Base-by-base conservation (phyloP, 163 green algal genomes). In the Smithsoniella earleae region DNA sequence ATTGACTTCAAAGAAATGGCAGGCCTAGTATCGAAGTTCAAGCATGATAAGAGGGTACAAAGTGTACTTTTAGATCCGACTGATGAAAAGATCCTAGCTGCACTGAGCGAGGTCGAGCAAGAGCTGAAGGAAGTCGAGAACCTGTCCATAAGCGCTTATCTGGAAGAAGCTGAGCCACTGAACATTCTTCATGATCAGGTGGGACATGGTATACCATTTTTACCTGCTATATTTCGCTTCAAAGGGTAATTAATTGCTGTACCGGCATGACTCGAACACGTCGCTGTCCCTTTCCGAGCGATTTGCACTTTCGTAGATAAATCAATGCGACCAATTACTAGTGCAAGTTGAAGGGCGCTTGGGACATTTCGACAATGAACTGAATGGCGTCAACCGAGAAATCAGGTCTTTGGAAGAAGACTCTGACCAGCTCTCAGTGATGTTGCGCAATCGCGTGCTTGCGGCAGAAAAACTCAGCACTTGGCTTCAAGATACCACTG, bases 391-490 rank as follows among this genome's bases (percentile, higher is more conserved):
- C 16, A 69, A 69, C 27, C 20, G 58, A 5, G 58, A 69, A 34
- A 69, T 69, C 25, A 30, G 20, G 58, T 43, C 25, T 36, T 34
- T 69, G 25, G 58, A 69, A 34, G 58, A 69, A 34, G 58, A 69
- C 58, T 69, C 58, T 38, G 58, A 69, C 16, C 58, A 69, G 58
- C 58, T 69, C 16, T 69, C 58, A 16, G 34, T 69, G 27, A 69
- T 69, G 58, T 33, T 69, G 3, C 58, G 58, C 58, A 69, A 69
- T 13, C 20, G 58, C 16, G 34, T 69, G 10, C 27, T 13, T 13
- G 58, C 58, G 43, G 58, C 58, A 45, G 58, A 69, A 3, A 69
- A 69, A 31, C 58, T 69, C 4, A 31, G 58, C 31, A n/a, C 58
- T 25, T 69, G 58, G 58, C 58, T 69, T 30, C 58, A 69, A 31